These are phyloP conservation scores for Solanum chilense DNA, from an alignment of 257 asterid species.

Conservation along the genomic window DNA sequence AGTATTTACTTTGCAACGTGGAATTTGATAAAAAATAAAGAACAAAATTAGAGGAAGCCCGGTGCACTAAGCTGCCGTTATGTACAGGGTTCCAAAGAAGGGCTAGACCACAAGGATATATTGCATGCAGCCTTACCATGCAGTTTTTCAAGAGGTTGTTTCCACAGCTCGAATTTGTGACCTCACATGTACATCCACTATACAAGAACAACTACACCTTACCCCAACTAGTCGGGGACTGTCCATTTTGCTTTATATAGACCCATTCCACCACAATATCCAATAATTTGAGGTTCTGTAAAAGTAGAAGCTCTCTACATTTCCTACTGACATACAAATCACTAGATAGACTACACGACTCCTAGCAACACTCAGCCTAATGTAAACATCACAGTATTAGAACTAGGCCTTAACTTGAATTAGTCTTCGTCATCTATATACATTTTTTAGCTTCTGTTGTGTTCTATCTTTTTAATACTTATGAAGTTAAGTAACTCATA, in stretches of 20 bases:
- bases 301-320: not conserved
- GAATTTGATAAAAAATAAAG: not conserved
- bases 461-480: too few relatives aligned
- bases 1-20: not conserved
- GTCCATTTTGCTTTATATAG: not conserved
- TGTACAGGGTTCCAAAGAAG: too few relatives aligned
- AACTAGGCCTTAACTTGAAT: not conserved
- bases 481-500: too few relatives aligned
- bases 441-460: too few relatives aligned
- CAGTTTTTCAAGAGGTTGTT: not conserved
- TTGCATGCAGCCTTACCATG: not conserved
- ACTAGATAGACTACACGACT: not conserved
- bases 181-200: not conserved
- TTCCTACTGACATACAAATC: not conserved
- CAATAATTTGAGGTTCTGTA: not conserved
- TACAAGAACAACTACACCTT: not conserved
- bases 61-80: not conserved
- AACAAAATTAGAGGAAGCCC: not conserved
- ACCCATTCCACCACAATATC: not conserved
- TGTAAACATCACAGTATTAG: not conserved
- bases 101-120: not conserved
- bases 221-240: not conserved
- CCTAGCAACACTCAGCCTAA: not conserved
- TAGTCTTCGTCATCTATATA: too few relatives aligned
- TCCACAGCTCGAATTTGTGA: not conserved